Percentiles rank a stretch among this genome's conserved stretches.
Evolutionary conservation across 768 basidiomycete genomes (phyloP).

Genomic region (Postia placenta): DNA sequence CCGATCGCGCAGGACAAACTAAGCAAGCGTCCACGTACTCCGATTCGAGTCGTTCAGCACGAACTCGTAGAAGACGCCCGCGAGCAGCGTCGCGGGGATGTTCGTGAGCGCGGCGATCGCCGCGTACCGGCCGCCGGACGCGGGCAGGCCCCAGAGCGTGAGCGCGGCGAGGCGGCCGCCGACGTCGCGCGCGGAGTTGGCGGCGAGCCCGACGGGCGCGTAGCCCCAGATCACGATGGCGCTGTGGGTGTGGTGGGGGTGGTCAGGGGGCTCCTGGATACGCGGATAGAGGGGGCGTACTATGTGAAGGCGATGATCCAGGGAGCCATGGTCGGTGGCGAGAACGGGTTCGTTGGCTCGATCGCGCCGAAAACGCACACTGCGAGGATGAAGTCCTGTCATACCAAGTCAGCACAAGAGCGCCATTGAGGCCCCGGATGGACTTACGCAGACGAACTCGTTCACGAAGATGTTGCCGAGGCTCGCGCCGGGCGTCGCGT

Average conservation of each 20-base stretch:
- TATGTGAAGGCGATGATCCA: constrained; percentile 53
- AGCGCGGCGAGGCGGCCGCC: constrained; percentile 58
- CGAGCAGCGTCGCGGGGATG: constrained; percentile 57
- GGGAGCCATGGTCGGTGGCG: constrained; percentile 48
- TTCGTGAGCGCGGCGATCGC: constrained; percentile 62
- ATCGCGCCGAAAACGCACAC: constrained; percentile 45
- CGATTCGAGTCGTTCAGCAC: constrained; percentile 54
- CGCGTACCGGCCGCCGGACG: constrained; percentile 48
- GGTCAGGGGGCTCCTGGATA: neutral
- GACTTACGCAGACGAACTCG: constrained; percentile 48
- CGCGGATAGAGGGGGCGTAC: constrained; percentile 29
- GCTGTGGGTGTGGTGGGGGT: constrained; percentile 29
- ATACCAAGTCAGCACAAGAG: neutral
- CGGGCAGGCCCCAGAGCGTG: constrained; percentile 52
- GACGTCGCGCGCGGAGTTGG: constrained; percentile 65
- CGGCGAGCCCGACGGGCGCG: constrained; percentile 45
- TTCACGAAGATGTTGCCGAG: constrained; percentile 44
- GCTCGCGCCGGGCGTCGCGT: constrained; percentile 37
- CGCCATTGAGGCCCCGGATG: neutral
- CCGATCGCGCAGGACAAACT: neutral
- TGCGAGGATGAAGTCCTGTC: constrained; percentile 37
- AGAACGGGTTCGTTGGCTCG: constrained; percentile 54
- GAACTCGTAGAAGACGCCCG: constrained; percentile 46
- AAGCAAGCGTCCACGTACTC: constrained; percentile 29
- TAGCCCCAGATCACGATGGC: constrained; percentile 57